A percentile compares a stretch with the other conserved stretches of the same genome.
Conservation (phyloP, 495 filamentous ascomycete genomes). For the Tuber indicum region DNA sequence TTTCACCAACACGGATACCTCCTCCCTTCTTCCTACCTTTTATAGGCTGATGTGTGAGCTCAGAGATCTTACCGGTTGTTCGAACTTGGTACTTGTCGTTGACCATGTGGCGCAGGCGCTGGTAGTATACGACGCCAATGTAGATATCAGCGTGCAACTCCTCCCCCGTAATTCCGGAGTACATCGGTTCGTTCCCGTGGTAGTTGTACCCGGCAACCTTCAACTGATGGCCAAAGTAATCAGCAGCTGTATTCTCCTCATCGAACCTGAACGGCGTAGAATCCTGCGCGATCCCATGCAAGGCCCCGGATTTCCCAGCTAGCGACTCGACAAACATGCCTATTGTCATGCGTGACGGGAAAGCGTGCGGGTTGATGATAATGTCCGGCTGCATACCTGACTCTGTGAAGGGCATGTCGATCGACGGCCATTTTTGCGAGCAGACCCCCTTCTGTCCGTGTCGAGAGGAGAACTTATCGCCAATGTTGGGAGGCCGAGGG, state of each 20-base stretch:
- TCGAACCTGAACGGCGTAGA: slow-evolving; percentile 90
- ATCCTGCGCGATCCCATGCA: slow-evolving; percentile 92
- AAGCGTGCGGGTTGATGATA: slow-evolving; percentile 99
- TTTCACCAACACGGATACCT: slow-evolving; percentile 97
- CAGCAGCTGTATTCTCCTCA: slow-evolving; percentile 81
- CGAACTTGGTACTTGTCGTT: slow-evolving; percentile 99
- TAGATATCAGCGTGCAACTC: slow-evolving; percentile 95
- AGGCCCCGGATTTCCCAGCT: slow-evolving; percentile 85
- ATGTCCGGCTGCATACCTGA: slow-evolving; percentile 93
- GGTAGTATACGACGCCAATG: slow-evolving; percentile 94
- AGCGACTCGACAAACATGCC: slow-evolving; percentile 98
- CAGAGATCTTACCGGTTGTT: slow-evolving; percentile 84
- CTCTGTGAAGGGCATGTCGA: slow-evolving; percentile 97
- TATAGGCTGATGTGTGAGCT: slow-evolving; percentile 88
- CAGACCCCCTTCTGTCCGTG: slow-evolving; percentile 97
- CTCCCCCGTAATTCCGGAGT: slow-evolving; percentile 88
- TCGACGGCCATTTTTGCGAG: slow-evolving; percentile 90
- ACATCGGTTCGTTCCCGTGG: slow-evolving; percentile 97
- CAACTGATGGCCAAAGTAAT: slow-evolving; percentile 94
- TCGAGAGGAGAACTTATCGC: slow-evolving; percentile 96
- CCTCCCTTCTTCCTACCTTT: slow-evolving; percentile 93
- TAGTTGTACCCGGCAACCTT: slow-evolving; percentile 94
- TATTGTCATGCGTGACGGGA: slow-evolving; percentile 99
- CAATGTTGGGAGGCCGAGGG: slow-evolving; percentile 84
- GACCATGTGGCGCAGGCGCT: slow-evolving; percentile 96